These are phyloP conservation scores for Oidium heveae DNA, from an alignment of 2,329 filamentous ascomycete species.

Conservation along the genomic window DNA sequence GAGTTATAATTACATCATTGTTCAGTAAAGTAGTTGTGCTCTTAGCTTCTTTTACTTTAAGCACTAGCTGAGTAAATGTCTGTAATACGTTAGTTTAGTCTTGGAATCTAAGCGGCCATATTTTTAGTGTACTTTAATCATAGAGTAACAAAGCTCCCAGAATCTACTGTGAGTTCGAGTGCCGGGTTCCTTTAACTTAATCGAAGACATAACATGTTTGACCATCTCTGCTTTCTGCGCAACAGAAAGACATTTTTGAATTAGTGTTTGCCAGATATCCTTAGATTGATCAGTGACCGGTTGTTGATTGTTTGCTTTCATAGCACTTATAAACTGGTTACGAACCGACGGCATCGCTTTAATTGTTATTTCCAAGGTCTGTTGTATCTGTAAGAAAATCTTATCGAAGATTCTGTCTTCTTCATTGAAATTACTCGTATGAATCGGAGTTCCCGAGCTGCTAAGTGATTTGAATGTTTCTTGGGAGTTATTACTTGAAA, in stretches of 20 bases:
- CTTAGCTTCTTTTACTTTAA: constrained; percentile 29
- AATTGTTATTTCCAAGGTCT: constrained; percentile 48
- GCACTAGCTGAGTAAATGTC: constrained; percentile 42
- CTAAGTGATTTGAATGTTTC: constrained; percentile 43
- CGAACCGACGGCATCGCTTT: constrained; percentile 45
- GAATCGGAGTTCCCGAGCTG: constrained; percentile 4
- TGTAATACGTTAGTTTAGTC: constrained; percentile 10
- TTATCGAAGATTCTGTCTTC: constrained; percentile 63
- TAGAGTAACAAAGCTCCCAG: constrained; percentile 49
- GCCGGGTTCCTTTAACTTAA: constrained; percentile 67
- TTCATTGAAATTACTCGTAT: constrained; percentile 27
- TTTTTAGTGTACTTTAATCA: constrained; percentile 24
- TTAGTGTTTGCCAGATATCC: constrained; percentile 42
- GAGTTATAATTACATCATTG: constrained; percentile 42
- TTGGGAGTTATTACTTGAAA: constrained; percentile 38
- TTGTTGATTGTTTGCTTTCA: constrained; percentile 36
- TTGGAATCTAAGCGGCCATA: not conserved
- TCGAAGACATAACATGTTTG: constrained; percentile 44
- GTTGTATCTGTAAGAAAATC: constrained; percentile 53
- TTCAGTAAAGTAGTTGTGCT: constrained; percentile 23
- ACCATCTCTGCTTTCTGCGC: constrained; percentile 51
- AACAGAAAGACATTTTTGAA: constrained; percentile 43
- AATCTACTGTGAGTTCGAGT: constrained; percentile 37
- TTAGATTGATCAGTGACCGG: constrained; percentile 32
- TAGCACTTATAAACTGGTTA: constrained; percentile 35